Percentiles rank a stretch among this genome's conserved stretches.
These are phyloP conservation scores for Starmerella lactis-condensi DNA, from an alignment of 805 yeast species.

Conservation along the genomic window DNA sequence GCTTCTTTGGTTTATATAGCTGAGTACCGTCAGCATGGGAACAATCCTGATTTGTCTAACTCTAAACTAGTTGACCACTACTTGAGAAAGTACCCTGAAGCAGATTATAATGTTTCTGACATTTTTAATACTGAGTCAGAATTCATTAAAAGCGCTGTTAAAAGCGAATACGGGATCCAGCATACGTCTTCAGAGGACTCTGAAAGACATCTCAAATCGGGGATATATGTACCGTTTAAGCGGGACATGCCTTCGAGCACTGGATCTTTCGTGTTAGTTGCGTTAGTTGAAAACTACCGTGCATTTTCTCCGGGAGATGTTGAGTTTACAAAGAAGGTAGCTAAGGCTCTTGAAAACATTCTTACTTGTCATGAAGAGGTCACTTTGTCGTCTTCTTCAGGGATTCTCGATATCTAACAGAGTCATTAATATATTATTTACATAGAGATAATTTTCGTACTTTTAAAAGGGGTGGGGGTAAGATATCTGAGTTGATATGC, in stretches of 20 bases:
- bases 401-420: neutral
- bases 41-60: no score
- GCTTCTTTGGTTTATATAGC: conserved; percentile 17
- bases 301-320: conserved; percentile 19
- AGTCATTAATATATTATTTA: neutral
- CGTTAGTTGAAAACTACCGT: conserved; percentile 12
- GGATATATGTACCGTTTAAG: conserved; percentile 11
- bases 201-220: conserved; percentile 1
- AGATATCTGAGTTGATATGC: no score
- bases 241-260: conserved; percentile 1
- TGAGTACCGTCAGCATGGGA: conserved; percentile 15
- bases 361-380: conserved; percentile 12
- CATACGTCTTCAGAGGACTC: neutral
- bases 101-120: no score
- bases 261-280: conserved; percentile 20
- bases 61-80: no score
- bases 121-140: no score
- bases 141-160: conserved; percentile 2
- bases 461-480: no score
- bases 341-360: conserved; percentile 17
- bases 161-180: conserved; percentile 10
- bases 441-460: neutral
- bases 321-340: conserved; percentile 19
- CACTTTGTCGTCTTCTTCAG: neutral
- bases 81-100: no score